phyloP scores from a whole-genome alignment of 1,284 basidiomycete genomes.

The Xerocomus nothofagi region DNA sequence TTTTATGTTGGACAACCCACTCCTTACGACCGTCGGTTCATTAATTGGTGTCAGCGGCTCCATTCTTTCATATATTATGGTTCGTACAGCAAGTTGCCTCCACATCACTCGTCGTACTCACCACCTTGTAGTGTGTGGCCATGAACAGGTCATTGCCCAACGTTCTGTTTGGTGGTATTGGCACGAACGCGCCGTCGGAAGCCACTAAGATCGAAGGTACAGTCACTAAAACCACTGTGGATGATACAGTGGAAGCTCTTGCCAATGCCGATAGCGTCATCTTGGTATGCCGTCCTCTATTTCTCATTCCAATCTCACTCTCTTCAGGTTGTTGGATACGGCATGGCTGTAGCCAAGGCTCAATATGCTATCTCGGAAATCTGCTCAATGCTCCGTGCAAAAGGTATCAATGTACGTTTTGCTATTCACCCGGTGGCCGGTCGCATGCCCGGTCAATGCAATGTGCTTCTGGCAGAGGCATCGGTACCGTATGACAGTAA shows the following conservation, averaged over 20 bases:
- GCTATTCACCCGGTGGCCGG: constrained; percentile 67
- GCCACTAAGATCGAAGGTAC: constrained; percentile 76
- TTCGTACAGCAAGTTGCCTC: constrained; percentile 34
- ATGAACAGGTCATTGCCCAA: constrained; percentile 84
- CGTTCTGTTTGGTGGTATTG: constrained; percentile 80
- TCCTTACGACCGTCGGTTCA: constrained; percentile 78
- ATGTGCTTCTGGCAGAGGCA: constrained; percentile 83
- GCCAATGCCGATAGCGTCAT: constrained; percentile 82
- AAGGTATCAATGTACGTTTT: constrained; percentile 73
- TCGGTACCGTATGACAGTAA: constrained; percentile 86
- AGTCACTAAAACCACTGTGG: constrained; percentile 73
- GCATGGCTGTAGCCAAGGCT: constrained; percentile 88
- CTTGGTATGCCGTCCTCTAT: constrained; percentile 45
- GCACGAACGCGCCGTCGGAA: constrained; percentile 52
- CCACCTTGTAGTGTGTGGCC: constrained; percentile 68
- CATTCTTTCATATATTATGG: constrained; percentile 91
- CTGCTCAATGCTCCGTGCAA: constrained; percentile 64
- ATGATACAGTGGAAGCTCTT: constrained; percentile 77
- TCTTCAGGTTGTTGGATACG: constrained; percentile 76
- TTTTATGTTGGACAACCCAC: constrained; percentile 84
- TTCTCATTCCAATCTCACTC: constrained; percentile 3
- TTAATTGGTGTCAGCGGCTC: constrained; percentile 85
- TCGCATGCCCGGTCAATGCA: constrained; percentile 85
- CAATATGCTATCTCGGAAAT: constrained; percentile 87
- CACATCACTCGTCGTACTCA: constrained; percentile 9